Evolutionary conservation across 2,329 filamentous ascomycete species (phyloP).

Genomic region (Fusarium duplospermum): DNA sequence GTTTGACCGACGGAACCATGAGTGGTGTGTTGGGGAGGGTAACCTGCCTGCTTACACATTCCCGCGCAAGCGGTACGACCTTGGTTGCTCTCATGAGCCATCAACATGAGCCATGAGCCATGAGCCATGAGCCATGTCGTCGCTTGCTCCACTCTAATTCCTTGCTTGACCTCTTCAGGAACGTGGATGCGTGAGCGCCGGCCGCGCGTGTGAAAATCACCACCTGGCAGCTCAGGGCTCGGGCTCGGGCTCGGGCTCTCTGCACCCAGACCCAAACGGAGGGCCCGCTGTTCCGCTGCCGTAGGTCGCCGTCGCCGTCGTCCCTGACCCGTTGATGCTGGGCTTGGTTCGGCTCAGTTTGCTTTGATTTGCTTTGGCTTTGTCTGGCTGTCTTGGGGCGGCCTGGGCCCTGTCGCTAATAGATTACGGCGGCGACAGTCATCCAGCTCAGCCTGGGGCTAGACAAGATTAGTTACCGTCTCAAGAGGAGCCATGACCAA

Average conservation of each 20-base stretch:
- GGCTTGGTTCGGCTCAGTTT: background rate
- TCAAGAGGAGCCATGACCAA: constrained; percentile 6
- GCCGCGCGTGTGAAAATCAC: constrained; percentile 33
- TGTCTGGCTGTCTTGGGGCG: constrained; percentile 20
- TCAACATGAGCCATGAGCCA: constrained; percentile 22
- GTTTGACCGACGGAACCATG: constrained; percentile 19
- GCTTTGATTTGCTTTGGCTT: constrained; percentile 24
- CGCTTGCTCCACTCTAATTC: constrained; percentile 38
- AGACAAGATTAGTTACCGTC: constrained; percentile 26
- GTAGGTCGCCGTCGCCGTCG: background rate
- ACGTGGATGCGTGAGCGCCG: constrained; percentile 36
- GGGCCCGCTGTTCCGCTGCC: constrained; percentile 5
- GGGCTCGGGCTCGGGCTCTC: constrained; percentile 2
- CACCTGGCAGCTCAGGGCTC: background rate
- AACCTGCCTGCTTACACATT: constrained; percentile 2
- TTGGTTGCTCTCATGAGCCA: constrained; percentile 30
- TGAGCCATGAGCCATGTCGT: constrained; percentile 32
- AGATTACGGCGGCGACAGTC: constrained; percentile 36
- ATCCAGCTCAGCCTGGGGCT: constrained; percentile 7
- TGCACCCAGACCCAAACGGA: constrained; percentile 9
- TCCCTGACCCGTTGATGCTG: background rate
- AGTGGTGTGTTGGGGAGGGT: constrained; percentile 22
- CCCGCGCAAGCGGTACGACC: constrained; percentile 31
- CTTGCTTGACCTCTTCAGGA: constrained; percentile 43
- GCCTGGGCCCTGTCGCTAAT: constrained; percentile 27